These are phyloP conservation scores for Salix arbutifolia DNA, from an alignment of 345 rosid genomes.

Conservation along the genomic window DNA sequence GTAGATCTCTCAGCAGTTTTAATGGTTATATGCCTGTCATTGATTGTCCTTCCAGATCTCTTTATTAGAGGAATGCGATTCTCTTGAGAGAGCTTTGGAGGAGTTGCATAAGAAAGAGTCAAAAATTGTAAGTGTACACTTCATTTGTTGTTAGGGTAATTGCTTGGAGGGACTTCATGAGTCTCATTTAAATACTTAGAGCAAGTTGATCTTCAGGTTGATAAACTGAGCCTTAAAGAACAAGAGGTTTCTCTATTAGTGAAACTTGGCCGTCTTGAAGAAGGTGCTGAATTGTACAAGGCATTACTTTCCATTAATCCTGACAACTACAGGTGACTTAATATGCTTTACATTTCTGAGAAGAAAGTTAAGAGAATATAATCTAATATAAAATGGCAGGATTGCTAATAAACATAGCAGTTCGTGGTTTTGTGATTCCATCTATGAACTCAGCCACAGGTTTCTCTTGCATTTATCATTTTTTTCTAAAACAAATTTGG, in stretches of 20 bases:
- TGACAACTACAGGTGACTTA: constrained; percentile 83
- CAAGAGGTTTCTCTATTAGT: constrained; percentile 82
- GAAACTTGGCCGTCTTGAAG: constrained; percentile 69
- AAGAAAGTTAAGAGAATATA: not conserved
- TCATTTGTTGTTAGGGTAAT: not conserved
- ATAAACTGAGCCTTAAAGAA: constrained; percentile 73
- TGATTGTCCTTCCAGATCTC: constrained; percentile 51
- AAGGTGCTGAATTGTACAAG: constrained; percentile 70
- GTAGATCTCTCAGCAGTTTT: not conserved
- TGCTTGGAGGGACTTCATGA: not conserved
- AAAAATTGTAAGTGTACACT: constrained; percentile 62
- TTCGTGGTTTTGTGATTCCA: not conserved
- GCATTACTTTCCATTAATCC: constrained; percentile 82
- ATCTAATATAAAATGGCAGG: not conserved
- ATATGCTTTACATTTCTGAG: not conserved
- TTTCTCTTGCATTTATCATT: not conserved
- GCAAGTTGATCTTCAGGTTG: constrained; percentile 56
- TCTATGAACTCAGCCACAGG: not conserved
- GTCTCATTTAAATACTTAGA: constrained; percentile 11
- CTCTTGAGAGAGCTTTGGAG: constrained; percentile 65
- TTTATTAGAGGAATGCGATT: constrained; percentile 79
- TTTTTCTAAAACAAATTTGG: not conserved
- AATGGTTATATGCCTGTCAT: not conserved
- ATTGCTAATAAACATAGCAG: not conserved
- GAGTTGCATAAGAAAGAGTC: constrained; percentile 69